Evolutionary conservation across 2,329 filamentous ascomycete species (phyloP), one percentile per base, ranked within the genome.

Genomic region (Aureobasidium uvarum): DNA sequence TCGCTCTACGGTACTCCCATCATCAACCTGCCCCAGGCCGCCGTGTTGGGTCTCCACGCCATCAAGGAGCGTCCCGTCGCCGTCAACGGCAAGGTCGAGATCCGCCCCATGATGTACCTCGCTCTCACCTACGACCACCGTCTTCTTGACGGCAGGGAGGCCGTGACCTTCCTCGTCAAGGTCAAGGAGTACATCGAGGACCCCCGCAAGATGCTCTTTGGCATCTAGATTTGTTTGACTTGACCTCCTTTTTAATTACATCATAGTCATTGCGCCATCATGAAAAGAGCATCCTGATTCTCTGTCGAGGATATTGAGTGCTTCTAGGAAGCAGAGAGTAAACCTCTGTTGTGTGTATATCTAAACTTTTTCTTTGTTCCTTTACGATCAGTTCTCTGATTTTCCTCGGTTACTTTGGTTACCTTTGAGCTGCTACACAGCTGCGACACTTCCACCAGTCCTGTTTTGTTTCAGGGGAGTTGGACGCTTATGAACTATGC

Each of bases 21-120:
- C 76, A 98, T 99, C 83, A 99, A 99, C 80, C 83, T 96, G 55
- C 94, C 94, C 16, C 94, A 98, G 77, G 94, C 90, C 67, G 85
- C 92, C 66, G 93, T 97, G 11, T 85, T 97, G 66, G 94, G 94
- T 70, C 87, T 97, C 25, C 94, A 99, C 77, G 92, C 94, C 54
- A 97, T 97, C 80, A 99, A 99, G 83, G 92, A 99, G 64, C 91
- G 90, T 73, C 88, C 94, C 2, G 87, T 97, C 62, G 94, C 85
- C 31, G 83, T 98, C 68, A 92, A 98, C 74, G 95, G 95, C 74
- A 96, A 97, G 82, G 84, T 98, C 66, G 93, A 97, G 78, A 91
- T 96, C 71, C 86, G 95, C 70, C 95, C 95, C 80, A 98, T 99
- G 92, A 99, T 99, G 95, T 98, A 96, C 79, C 86, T 99, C 69